Conservation (phyloP, 2,329 filamentous ascomycete species). For the Thelonectria discophora region DNA sequence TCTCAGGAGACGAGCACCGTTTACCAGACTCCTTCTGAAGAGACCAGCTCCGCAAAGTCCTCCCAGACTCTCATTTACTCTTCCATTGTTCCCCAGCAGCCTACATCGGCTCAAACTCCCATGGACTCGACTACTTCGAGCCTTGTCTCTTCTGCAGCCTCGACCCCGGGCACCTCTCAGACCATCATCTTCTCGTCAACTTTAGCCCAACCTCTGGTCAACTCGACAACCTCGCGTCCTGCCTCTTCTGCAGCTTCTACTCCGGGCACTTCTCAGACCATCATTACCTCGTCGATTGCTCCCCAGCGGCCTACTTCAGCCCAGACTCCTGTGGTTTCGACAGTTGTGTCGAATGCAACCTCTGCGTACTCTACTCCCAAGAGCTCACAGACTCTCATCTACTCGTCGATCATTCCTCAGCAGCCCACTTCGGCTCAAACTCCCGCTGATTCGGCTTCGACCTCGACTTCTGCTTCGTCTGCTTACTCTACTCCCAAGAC, state of each 20-base stretch:
- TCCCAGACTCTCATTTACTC: slow-evolving; percentile 27
- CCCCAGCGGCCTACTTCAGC: background rate
- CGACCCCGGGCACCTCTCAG: background rate
- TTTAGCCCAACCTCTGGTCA: background rate
- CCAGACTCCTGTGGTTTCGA: background rate
- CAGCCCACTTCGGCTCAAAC: slow-evolving; percentile 3
- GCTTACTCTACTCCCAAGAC: background rate
- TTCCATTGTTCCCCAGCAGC: slow-evolving; percentile 29
- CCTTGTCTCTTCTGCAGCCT: too few species aligned
- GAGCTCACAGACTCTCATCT: slow-evolving; percentile 21
- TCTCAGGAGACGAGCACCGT: background rate
- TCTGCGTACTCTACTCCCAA: background rate
- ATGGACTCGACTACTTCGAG: background rate
- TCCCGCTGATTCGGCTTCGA: background rate
- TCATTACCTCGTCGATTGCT: background rate
- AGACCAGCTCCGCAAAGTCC: background rate
- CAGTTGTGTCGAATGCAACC: background rate
- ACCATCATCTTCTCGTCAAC: background rate
- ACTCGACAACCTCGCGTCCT: background rate
- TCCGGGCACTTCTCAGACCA: background rate
- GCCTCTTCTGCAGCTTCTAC: too few species aligned
- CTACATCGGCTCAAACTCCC: background rate
- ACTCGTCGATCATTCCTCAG: slow-evolving; percentile 32
- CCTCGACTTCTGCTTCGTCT: background rate
- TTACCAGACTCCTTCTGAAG: background rate